Evolutionary conservation across 345 rosid species (phyloP), one percentile per base, ranked within the genome.

Genomic region (thale cress (Arabidopsis thaliana)): DNA sequence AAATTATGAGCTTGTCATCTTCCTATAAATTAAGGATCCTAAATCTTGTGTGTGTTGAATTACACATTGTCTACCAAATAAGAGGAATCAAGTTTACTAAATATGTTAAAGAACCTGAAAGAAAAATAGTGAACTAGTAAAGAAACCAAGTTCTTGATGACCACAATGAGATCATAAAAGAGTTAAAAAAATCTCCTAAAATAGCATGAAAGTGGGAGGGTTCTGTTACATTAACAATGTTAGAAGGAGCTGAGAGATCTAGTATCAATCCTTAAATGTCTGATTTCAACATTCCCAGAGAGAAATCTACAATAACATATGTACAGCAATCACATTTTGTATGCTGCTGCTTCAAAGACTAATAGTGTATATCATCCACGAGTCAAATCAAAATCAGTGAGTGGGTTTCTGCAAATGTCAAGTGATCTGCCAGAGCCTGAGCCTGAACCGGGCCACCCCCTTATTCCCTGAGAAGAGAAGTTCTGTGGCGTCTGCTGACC

Each of bases 361-460:
- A 68, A 32, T 28, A 28, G 32, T 28, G 32, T 28, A 65, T 89
- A 65, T 89, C 88, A 91, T 82, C 98, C 96, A n/a, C 89, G 86
- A 10, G 81, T 90, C 87, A 94, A 85, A 85, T 94, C 96, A 79
- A 94, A 88, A 79, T 84, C 95, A 13, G 81, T 82, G 83, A 84
- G 97, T 42, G 85, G 89, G 75, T 82, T 88, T 78, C 91, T 91
- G 86, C 78, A 65, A 25, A 83, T 62, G 80, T 87, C 97, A 65
- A 82, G 77, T 16, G 88, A 78, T 76, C 69, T 75, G 11, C 70
- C 75, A 42, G 79, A 60, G 24, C 63, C 81, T 56, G 69, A 52
- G 36, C 87, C 87, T n/a, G 87, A 79, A 53, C 85, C 86, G 0
- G 89, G 83, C 97, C 99, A 95, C 33, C 77, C 74, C 2, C 82